These are phyloP conservation scores for Lodderomyces orthopsilosis DNA, from an alignment of 1,139 yeast species.

Conservation along the genomic window DNA sequence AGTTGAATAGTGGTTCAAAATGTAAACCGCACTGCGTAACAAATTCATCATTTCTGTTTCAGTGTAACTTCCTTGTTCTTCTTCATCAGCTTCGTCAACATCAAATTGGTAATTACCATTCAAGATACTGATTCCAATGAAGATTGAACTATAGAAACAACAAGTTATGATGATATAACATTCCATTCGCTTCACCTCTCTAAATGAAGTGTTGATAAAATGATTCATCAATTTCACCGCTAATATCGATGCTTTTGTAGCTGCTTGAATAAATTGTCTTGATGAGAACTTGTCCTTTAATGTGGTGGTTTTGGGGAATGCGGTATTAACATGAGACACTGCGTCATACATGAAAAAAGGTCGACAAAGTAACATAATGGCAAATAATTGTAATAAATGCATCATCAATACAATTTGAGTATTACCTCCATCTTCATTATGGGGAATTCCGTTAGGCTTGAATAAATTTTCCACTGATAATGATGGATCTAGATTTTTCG, in stretches of 20 bases:
- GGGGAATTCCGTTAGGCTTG: constrained; percentile 13
- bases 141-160: constrained; percentile 17
- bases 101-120: constrained; percentile 12
- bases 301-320: constrained; percentile 4
- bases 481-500: constrained; percentile 28
- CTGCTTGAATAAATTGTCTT: constrained; percentile 17
- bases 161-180: constrained; percentile 18
- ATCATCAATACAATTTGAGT: constrained; percentile 27
- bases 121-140: constrained; percentile 18
- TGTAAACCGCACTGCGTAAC: constrained; percentile 15
- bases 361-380: constrained; percentile 41
- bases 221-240: constrained; percentile 18
- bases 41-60: constrained; percentile 16
- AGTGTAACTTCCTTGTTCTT: constrained; percentile 15
- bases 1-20: constrained; percentile 16
- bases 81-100: not conserved
- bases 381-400: constrained; percentile 40
- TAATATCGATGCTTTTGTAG: constrained; percentile 18
- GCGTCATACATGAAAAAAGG: constrained; percentile 42
- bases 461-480: constrained; percentile 23
- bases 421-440: constrained; percentile 16
- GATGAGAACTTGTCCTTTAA: constrained; percentile 11
- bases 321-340: constrained; percentile 10
- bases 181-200: constrained; percentile 15
- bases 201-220: constrained; percentile 16